These are phyloP conservation scores for Hanseniaspora thailandica DNA, from an alignment of 805 yeast species.

Conservation along the genomic window DNA sequence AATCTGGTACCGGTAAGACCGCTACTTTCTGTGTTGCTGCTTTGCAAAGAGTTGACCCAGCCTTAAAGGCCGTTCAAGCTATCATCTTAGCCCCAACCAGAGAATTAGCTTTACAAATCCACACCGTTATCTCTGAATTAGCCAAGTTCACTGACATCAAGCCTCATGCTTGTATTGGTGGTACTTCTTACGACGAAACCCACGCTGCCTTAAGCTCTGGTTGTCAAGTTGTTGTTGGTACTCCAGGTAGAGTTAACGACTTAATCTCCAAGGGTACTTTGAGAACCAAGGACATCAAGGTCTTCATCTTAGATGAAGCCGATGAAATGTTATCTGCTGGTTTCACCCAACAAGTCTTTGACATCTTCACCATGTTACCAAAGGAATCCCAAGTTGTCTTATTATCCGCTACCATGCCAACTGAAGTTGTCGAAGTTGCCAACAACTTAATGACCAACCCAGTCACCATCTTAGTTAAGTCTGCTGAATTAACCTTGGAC, in stretches of 20 bases:
- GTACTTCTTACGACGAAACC: slow-evolving; percentile 83
- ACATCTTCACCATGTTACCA: slow-evolving; percentile 76
- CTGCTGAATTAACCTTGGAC: slow-evolving; percentile 86
- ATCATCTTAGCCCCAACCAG: slow-evolving; percentile 93
- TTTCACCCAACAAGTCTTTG: slow-evolving; percentile 90
- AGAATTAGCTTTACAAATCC: slow-evolving; percentile 93
- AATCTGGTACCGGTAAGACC: slow-evolving; percentile 98
- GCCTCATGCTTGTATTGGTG: slow-evolving; percentile 97
- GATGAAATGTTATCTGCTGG: slow-evolving; percentile 86
- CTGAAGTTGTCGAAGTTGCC: slow-evolving; percentile 84
- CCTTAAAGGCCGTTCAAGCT: slow-evolving; percentile 72
- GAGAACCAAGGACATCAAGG: slow-evolving; percentile 71
- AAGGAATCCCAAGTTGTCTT: slow-evolving; percentile 82
- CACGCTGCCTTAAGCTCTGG: slow-evolving; percentile 71
- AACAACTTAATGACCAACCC: slow-evolving; percentile 88
- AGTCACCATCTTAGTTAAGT: slow-evolving; percentile 82
- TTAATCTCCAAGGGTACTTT: slow-evolving; percentile 86
- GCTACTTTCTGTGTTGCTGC: slow-evolving; percentile 90
- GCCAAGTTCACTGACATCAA: slow-evolving; percentile 83
- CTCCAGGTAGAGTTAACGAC: slow-evolving; percentile 96
- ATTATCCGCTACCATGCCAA: slow-evolving; percentile 87
- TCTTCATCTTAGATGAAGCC: slow-evolving; percentile 95
- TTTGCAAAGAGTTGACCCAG: slow-evolving; percentile 62
- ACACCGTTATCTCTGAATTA: slow-evolving; percentile 78
- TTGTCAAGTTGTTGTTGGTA: slow-evolving; percentile 90